Evolutionary conservation across 2,329 filamentous ascomycete genomes (phyloP), one percentile per base, ranked within the genome.

Genomic region (Calonectria honghensis): DNA sequence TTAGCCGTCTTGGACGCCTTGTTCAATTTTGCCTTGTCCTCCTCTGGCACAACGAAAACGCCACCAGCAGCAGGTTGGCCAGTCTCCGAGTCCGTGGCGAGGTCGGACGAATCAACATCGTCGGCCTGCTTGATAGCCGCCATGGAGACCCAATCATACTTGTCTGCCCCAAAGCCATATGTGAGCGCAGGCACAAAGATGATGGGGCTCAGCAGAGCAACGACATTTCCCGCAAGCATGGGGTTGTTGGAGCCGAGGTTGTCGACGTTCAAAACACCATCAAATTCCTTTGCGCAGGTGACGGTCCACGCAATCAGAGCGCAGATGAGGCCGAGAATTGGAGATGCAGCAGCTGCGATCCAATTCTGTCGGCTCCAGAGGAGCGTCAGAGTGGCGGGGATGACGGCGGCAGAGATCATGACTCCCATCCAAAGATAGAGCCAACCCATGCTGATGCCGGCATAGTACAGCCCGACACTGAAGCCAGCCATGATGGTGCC

Each of bases 361-460:
- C 57, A 63, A 24, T 63, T 63, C 27, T 63, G 57, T 31, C 57
- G 16, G 35, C 57, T 63, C 57, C 57, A 63, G 24, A 63, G 57
- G 11, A 98, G 89, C 0, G 95, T 94, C 76, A 98, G 87, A 0
- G 94, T 93, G 0, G 95, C 94, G 0, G 96, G 96, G 24, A 98
- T 89, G 6, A 97, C 95, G 3, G 95, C 95, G 0, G 94, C 91
- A 0, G 93, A 95, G 82, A 98, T 96, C 79, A 98, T 94, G 64
- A 95, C 94, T 18, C 96, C 96, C 96, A 98, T 98, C 81, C 97
- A 90, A 13, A 98, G 88, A 82, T 97, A 97, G 10, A 97, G 89
- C 80, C 96, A 97, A 24, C 95, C 95, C 94, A 98, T 97, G 13
- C 91, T 93, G 75, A 98, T 94, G 27, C 93, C 93, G 13, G 91